Base-by-base conservation (phyloP, 305 asterid genomes). In the Fraxinus platypoda region DNA sequence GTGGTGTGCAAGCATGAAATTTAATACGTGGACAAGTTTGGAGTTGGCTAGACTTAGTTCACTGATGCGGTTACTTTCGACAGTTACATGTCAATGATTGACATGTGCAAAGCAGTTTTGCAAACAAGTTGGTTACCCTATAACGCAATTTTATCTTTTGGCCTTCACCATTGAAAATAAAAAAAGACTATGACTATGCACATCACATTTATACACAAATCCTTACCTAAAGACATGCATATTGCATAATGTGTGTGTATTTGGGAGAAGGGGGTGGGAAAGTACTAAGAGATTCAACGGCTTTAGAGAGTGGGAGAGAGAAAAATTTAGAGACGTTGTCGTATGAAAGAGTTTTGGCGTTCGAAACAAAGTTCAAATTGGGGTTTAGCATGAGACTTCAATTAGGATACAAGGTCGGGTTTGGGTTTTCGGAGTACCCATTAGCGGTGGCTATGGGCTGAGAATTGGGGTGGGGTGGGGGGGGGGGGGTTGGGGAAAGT, bases 211-310 rank as follows among this genome's bases (percentile, higher is more conserved):
- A 17, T 54, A n/a, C 21, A 19, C 64, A 54, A 19, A 6, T n/a
- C 64, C 64, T 54, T 59, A 62, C n/a, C 13, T 33, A 49, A 74
- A 31, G 2, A 68, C n/a, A 7, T 3, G 11, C 26, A 15, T 57
- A 13, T 13, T n/a, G 62, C 46, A 7, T 2, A 4, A 77, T 19
- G 8, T 38, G 38, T 25, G 38, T 25, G 70, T 11, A 78, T 62
- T 59, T 46, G 79, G 33, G 64, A 54, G 79, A 64, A 74, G 12
- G 21, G 30, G 19, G 21, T n/a, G 28, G 43, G 6, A 6, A 37
- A 26, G 33, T 84, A 90, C 93, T 93, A 25, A 92, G 85, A 28
- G 90, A 87, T 19, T 90, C 90, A 92, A 92, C 90, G 30, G 92
- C 92, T 78, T 89, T 90, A 82, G 85, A 87, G 86, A 92, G 93